These are phyloP conservation scores for Bruguiera hainesii DNA, from an alignment of 441 rosid species.

Conservation along the genomic window DNA sequence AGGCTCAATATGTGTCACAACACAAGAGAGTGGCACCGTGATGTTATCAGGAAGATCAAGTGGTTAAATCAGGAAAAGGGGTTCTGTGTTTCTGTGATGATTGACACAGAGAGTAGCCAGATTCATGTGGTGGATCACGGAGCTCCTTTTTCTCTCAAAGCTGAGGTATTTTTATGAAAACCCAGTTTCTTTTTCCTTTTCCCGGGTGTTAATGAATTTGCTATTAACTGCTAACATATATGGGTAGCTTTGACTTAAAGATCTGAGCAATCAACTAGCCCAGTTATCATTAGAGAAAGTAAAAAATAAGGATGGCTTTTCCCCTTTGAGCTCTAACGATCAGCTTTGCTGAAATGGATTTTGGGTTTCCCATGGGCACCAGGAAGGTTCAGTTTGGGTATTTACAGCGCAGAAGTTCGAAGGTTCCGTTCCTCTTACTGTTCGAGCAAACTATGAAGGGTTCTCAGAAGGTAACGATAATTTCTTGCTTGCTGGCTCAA, in stretches of 20 bases:
- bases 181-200: not conserved
- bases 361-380: slow-evolving; percentile 18
- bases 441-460: slow-evolving; percentile 56
- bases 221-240: too few relatives aligned
- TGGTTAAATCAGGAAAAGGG: slow-evolving; percentile 51
- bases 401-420: slow-evolving; percentile 50
- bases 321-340: not conserved
- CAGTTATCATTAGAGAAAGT: not conserved
- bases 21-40: slow-evolving; percentile 60
- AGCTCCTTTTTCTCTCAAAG: slow-evolving; percentile 62
- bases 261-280: too few relatives aligned
- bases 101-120: slow-evolving; percentile 80
- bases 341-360: not conserved
- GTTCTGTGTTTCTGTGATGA: slow-evolving; percentile 64
- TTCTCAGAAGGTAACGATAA: slow-evolving; percentile 55
- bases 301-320: not conserved
- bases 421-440: slow-evolving; percentile 53
- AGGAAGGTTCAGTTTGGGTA: slow-evolving; percentile 72
- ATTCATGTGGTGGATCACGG: slow-evolving; percentile 75
- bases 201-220: too few relatives aligned
- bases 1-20: slow-evolving; percentile 80
- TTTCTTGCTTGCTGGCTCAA: not conserved
- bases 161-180: slow-evolving; percentile 42
- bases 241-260: too few relatives aligned
- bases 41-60: slow-evolving; percentile 61